Percentiles rank a stretch among this genome's conserved stretches.
Conservation (phyloP, 2,329 filamentous ascomycete genomes). For the Iodosphaeria phyllophila region DNA sequence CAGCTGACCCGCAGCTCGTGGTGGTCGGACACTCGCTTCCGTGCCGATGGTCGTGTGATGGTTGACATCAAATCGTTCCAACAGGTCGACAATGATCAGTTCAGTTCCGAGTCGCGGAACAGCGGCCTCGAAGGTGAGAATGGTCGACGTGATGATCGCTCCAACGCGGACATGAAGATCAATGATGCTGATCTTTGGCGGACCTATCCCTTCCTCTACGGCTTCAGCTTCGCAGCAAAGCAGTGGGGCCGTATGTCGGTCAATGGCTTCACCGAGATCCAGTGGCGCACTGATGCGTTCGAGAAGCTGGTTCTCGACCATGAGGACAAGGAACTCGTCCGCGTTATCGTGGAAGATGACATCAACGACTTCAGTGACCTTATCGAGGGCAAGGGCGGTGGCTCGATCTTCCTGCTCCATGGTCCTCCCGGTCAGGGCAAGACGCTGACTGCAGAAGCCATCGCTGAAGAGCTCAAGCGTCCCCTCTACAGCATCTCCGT, state of each 20-base stretch:
- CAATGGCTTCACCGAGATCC: conserved; percentile 22
- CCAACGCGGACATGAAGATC: too few relatives aligned
- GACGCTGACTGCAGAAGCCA: conserved; percentile 16
- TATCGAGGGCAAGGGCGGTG: conserved; percentile 10
- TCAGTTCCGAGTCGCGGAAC: too few relatives aligned
- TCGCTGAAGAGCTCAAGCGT: conserved; percentile 14
- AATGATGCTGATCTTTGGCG: too few relatives aligned
- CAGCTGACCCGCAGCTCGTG: too few relatives aligned
- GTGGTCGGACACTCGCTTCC: conserved; percentile 7
- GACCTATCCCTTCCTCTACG: conserved; percentile 18
- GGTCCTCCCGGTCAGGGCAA: conserved; percentile 25
- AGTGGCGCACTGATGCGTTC: conserved; percentile 30
- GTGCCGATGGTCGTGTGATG: conserved; percentile 16
- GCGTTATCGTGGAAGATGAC: conserved; percentile 16
- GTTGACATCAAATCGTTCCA: conserved; percentile 17
- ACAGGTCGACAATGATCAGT: conserved; percentile 4
- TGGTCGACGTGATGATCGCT: too few relatives aligned
- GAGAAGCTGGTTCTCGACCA: conserved; percentile 26
- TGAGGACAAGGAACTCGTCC: conserved; percentile 30
- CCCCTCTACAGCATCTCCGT: conserved; percentile 15
- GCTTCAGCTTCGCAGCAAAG: conserved; percentile 28
- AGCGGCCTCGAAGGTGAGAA: too few relatives aligned
- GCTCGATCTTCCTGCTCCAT: conserved; percentile 23
- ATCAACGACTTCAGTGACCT: conserved; percentile 3
- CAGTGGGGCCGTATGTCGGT: conserved; percentile 30